Conservation (phyloP, 441 rosid genomes). For the Sinapis alba region DNA sequence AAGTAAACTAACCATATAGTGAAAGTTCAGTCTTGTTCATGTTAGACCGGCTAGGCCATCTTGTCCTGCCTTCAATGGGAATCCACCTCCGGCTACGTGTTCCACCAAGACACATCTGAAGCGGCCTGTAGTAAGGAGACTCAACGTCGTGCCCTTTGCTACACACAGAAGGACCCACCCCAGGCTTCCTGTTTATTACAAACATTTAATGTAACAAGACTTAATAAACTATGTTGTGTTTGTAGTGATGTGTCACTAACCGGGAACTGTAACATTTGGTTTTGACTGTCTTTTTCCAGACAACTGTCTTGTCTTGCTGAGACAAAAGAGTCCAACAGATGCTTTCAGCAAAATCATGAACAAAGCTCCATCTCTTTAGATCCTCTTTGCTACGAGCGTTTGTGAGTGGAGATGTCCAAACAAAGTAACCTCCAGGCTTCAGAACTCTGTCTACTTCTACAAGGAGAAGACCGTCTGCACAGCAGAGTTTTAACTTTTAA, state of each 20-base stretch:
- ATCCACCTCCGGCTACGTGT: slow-evolving; percentile 83
- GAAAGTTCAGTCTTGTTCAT: slow-evolving; percentile 81
- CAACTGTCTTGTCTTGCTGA: slow-evolving; percentile 95
- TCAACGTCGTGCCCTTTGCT: slow-evolving; percentile 81
- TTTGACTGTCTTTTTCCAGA: slow-evolving; percentile 90
- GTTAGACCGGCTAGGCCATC: slow-evolving; percentile 88
- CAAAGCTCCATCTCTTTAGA: slow-evolving; percentile 71
- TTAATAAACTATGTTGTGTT: slow-evolving; percentile 2
- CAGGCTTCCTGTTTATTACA: slow-evolving; percentile 68
- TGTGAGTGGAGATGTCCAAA: slow-evolving; percentile 87
- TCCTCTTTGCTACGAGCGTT: slow-evolving; percentile 69
- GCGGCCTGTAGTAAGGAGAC: slow-evolving; percentile 88
- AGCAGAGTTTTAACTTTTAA: not conserved
- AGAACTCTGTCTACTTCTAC: slow-evolving; percentile 83
- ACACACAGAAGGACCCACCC: slow-evolving; percentile 77
- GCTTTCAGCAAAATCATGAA: slow-evolving; percentile 68
- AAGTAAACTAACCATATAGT: slow-evolving; percentile 59
- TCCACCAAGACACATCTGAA: slow-evolving; percentile 87
- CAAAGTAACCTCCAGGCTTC: slow-evolving; percentile 92
- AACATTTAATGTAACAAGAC: slow-evolving; percentile 24
- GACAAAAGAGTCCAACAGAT: slow-evolving; percentile 90
- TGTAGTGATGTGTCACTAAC: slow-evolving; percentile 35
- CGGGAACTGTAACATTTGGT: slow-evolving; percentile 73
- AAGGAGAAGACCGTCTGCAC: slow-evolving; percentile 70
- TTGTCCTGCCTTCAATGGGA: slow-evolving; percentile 69